Conservation (phyloP, 2,329 filamentous ascomycete genomes). For the Helotiales sp. region DNA sequence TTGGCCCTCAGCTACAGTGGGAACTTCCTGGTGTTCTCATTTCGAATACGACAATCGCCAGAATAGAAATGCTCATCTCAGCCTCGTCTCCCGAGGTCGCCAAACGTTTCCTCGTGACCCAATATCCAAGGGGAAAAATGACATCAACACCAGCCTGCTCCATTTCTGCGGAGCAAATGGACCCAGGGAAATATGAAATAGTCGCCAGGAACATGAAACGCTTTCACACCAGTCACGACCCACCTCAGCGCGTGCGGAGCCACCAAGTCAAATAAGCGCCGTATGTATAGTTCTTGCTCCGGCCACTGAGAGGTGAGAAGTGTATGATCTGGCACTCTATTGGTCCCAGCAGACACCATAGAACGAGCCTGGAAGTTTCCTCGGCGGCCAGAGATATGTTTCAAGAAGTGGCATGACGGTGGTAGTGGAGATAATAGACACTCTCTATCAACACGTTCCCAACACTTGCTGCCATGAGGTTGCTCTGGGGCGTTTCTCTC, state of each 20-base stretch:
- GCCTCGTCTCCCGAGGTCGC: no score
- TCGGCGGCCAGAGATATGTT: not conserved
- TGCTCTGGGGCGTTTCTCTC: not conserved
- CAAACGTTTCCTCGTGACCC: not conserved
- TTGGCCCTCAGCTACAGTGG: no score
- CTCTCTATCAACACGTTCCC: no score
- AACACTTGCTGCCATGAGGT: not conserved
- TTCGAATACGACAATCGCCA: not conserved
- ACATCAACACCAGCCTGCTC: not conserved
- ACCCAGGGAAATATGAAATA: constrained; percentile 18
- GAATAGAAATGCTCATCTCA: not conserved
- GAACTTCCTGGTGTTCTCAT: no score
- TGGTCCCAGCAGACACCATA: constrained; percentile 8
- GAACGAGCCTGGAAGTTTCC: not conserved
- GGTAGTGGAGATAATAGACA: not conserved
- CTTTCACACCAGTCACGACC: constrained; percentile 21
- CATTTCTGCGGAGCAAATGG: no score
- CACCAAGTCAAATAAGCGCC: constrained; percentile 16
- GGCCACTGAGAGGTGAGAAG: constrained; percentile 24
- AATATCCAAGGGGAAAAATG: not conserved
- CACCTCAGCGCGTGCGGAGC: constrained; percentile 24
- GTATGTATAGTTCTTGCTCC: no score
- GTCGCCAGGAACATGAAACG: constrained; percentile 31
- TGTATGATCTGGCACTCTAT: constrained; percentile 14
- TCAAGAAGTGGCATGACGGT: constrained; percentile 8